Base-by-base conservation (phyloP, 169 alveolate species). In the Plasmodium malariae region DNA sequence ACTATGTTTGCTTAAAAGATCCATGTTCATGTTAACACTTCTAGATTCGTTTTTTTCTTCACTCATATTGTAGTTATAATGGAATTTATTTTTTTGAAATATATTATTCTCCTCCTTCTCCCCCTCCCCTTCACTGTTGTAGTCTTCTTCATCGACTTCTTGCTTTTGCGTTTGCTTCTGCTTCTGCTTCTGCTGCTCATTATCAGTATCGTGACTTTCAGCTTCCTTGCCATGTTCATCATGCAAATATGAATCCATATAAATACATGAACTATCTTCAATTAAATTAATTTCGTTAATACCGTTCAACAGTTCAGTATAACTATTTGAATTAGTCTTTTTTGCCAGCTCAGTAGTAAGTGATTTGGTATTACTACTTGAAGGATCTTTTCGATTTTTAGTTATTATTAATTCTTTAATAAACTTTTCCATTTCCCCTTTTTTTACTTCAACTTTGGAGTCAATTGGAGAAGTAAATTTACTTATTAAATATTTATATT, bases 401-500 rank as follows among this genome's bases (percentile, higher is more conserved):
- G 7, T 80, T n/a, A 60, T 60, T 37, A 80, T 67, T 54, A 80
- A 57, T 30, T 54, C 51, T 49, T 80, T 69, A 65, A 80, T 51
- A 43, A 80, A 80, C 11, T 48, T 40, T 67, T 63, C 90, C 51
- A 80, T 24, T 4, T 80, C 90, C 24, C 43, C 90, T 51, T 55
- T 40, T 57, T 70, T 80, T 14, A 57, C 48, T 30, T 80, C 90
- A 12, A 24, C 62, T 9, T 80, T 55, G 9, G 90, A 80, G 67
- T 36, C 37, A 65, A 80, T 36, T 2, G 90, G 72, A n/a, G 78
- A 19, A 32, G 85, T 65, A 67, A 59, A 80, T 80, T 80, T 80
- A 55, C 90, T 80, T 65, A 80, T 63, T 48, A 80, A 36, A 80
- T 80, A 54, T 65, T 51, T 80, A 43, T 48, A 80, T 6, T 80